Evolutionary conservation across 805 yeast genomes (phyloP).

Genomic region (Wickerhamomyces hampshirensis): DNA sequence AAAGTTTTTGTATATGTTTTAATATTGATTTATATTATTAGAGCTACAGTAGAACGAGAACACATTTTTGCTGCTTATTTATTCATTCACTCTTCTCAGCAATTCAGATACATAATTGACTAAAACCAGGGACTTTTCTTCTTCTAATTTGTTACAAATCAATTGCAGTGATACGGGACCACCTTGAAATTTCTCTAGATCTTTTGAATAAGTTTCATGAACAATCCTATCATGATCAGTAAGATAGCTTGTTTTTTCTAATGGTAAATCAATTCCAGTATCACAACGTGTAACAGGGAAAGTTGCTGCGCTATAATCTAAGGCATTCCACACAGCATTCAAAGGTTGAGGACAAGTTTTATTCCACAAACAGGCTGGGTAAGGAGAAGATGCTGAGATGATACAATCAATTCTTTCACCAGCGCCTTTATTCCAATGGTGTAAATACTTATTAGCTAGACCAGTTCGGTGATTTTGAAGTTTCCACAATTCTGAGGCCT

Average conservation of each 20-base stretch:
- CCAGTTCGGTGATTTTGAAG: conserved; percentile 33
- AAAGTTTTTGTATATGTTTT: too few relatives aligned
- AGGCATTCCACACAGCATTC: conserved; percentile 47
- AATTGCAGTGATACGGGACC: conserved; percentile 62
- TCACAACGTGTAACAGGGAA: conserved; percentile 44
- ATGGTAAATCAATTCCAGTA: conserved; percentile 25
- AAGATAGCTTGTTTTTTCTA: conserved; percentile 27
- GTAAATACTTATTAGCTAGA: conserved; percentile 32
- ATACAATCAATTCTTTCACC: neutral
- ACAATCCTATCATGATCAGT: conserved; percentile 38
- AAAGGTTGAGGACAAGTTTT: conserved; percentile 30
- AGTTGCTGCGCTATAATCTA: conserved; percentile 50
- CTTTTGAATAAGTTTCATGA: conserved; percentile 37
- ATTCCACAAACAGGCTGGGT: conserved; percentile 39
- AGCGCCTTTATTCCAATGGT: conserved; percentile 33
- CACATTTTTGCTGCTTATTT: neutral
- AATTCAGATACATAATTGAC: neutral
- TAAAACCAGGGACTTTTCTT: conserved; percentile 31
- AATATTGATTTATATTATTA: neutral
- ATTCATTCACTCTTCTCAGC: neutral
- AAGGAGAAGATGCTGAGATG: conserved; percentile 11
- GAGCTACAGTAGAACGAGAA: too few relatives aligned
- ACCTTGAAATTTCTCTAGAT: conserved; percentile 37
- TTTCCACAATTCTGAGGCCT: conserved; percentile 36
- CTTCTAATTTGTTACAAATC: conserved; percentile 49